These are phyloP conservation scores for Plantago ovata DNA, from an alignment of 257 asterid species.

Conservation along the genomic window DNA sequence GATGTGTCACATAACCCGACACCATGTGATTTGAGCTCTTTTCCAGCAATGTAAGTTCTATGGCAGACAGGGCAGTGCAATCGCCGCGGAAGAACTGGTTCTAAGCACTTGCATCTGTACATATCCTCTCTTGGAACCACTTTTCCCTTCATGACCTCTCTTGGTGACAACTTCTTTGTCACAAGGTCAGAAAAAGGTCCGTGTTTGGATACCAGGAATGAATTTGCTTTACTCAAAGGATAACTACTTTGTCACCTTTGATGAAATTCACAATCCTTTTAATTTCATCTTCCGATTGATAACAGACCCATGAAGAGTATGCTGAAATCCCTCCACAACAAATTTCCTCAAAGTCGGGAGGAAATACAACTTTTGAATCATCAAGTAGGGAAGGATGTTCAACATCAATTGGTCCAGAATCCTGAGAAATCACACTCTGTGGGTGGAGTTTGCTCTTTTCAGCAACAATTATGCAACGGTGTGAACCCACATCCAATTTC, in stretches of 20 bases:
- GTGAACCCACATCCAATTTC: slow-evolving; percentile 2
- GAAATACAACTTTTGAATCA: background rate
- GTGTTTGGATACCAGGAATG: no score
- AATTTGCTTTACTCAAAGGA: no score
- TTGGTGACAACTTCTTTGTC: no score
- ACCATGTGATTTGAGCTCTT: slow-evolving; percentile 7
- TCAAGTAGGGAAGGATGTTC: background rate
- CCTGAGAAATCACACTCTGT: background rate
- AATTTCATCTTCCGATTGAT: background rate
- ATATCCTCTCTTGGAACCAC: no score
- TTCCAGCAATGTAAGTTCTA: background rate
- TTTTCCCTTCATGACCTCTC: no score
- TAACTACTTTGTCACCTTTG: background rate
- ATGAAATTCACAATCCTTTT: background rate
- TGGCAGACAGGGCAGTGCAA: no score
- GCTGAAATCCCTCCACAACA: no score
- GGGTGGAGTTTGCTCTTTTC: background rate
- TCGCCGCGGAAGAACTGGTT: no score
- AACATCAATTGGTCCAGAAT: background rate
- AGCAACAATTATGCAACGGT: slow-evolving; percentile 2
- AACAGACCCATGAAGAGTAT: background rate
- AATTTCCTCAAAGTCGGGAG: background rate
- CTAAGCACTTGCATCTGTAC: no score
- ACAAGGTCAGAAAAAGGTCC: no score
- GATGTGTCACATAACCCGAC: slow-evolving; percentile 1